Percentiles rank a stretch among this genome's conserved stretches.
These are phyloP conservation scores for Russula ochroleuca DNA, from an alignment of 768 basidiomycete genomes.

Conservation along the genomic window DNA sequence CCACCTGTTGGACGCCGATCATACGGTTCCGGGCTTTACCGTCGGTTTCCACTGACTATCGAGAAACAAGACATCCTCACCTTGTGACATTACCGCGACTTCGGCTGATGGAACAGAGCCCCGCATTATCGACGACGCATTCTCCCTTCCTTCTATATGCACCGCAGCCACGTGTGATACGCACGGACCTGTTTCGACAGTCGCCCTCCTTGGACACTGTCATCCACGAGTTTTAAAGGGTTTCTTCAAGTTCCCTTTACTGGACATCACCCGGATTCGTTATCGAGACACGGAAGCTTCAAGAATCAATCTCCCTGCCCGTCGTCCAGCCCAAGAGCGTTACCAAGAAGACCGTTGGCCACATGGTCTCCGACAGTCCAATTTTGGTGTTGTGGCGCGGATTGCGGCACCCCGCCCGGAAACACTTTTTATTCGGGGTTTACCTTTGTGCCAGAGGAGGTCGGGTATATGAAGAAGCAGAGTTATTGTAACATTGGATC, in stretches of 20 bases:
- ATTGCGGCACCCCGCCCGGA: background rate
- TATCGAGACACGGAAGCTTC: background rate
- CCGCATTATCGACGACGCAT: constrained; percentile 3
- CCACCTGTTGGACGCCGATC: background rate
- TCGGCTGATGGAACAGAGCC: background rate
- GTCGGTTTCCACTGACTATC: background rate
- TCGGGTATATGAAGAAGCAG: background rate
- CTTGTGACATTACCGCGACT: background rate
- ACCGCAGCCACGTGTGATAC: background rate
- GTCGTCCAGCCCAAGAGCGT: background rate
- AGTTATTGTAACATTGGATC: background rate
- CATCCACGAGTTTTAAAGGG: background rate
- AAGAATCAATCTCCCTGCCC: background rate
- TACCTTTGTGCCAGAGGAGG: background rate
- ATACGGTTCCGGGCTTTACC: background rate
- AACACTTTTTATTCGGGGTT: background rate
- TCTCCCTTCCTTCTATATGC: background rate
- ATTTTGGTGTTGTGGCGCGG: background rate
- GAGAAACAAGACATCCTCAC: background rate
- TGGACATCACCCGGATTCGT: background rate
- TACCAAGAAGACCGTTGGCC: background rate
- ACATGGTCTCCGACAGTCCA: background rate
- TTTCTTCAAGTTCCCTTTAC: background rate
- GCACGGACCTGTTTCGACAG: background rate
- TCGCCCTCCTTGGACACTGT: background rate